phyloP scores from a whole-genome alignment of 2,329 filamentous ascomycete genomes.

The Parasarocladium wereldwijsianum region DNA sequence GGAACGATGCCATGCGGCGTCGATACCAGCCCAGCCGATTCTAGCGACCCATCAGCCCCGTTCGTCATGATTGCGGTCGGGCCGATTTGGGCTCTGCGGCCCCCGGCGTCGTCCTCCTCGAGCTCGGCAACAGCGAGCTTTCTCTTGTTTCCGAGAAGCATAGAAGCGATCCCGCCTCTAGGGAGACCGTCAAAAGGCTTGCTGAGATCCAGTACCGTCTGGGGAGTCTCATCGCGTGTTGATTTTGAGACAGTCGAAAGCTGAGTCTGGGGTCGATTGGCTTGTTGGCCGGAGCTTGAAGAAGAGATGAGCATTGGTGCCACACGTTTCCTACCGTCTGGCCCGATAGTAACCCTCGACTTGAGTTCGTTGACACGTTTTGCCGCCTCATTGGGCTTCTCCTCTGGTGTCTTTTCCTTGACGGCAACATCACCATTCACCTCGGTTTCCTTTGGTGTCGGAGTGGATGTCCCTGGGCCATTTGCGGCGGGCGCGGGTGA shows the following conservation, averaged over 20 bases:
- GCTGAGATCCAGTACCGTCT: constrained; percentile 75
- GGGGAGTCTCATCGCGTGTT: constrained; percentile 56
- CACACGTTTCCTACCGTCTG: constrained; percentile 93
- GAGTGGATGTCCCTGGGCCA: constrained; percentile 24
- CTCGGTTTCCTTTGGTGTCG: constrained; percentile 22
- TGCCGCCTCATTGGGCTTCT: constrained; percentile 36
- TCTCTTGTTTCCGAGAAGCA: constrained; percentile 87
- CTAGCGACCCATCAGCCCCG: constrained; percentile 54
- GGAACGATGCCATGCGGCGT: constrained; percentile 45
- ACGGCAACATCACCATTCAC: constrained; percentile 23
- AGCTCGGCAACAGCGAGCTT: constrained; percentile 61
- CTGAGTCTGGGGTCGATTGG: constrained; percentile 76
- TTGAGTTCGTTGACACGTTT: constrained; percentile 53
- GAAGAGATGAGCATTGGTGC: constrained; percentile 84
- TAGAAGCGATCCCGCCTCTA: constrained; percentile 69
- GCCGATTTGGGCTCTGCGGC: constrained; percentile 45
- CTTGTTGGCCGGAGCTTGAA: constrained; percentile 74
- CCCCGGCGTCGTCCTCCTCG: constrained; percentile 47
- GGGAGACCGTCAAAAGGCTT: constrained; percentile 90
- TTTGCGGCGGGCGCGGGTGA: constrained; percentile 33
- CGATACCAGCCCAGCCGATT: constrained; percentile 54
- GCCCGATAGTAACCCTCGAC: constrained; percentile 83
- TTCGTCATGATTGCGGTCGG: constrained; percentile 64
- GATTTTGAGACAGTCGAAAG: constrained; percentile 43
- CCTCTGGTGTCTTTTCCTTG: constrained; percentile 27